A percentile compares a stretch with the other conserved stretches of the same genome.
phyloP scores from a whole-genome alignment of 495 filamentous ascomycete species.

The Tuber calosporum region DNA sequence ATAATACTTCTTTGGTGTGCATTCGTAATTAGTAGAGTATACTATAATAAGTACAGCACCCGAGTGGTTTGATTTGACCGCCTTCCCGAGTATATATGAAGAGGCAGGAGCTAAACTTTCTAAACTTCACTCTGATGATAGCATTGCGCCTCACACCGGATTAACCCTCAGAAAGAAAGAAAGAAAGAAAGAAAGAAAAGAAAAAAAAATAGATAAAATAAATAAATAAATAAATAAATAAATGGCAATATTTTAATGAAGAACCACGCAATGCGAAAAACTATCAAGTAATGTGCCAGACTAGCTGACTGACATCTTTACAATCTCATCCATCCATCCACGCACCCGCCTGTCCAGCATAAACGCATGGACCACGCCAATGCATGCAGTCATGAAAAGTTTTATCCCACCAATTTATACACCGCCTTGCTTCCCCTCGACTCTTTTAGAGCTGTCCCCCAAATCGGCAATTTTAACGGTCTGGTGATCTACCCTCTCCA shows the following conservation, averaged over 20 bases:
- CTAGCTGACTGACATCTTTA: background rate
- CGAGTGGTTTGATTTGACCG: background rate
- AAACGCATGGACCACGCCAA: background rate
- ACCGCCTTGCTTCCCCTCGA: background rate
- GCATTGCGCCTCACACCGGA: background rate
- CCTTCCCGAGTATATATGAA: background rate
- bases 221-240: background rate
- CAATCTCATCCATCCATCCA: background rate
- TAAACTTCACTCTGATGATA: background rate
- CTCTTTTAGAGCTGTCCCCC: conserved; percentile 10
- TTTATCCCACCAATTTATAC: background rate
- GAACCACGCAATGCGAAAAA: background rate
- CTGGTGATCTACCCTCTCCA: conserved; percentile 44
- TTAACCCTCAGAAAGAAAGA: background rate
- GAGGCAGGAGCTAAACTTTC: background rate
- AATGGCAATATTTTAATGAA: background rate
- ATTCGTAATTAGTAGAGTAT: background rate
- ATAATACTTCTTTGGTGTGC: background rate
- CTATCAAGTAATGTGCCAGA: background rate
- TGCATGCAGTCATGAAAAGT: background rate
- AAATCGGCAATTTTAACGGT: background rate
- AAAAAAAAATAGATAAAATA: background rate
- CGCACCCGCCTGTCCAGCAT: background rate
- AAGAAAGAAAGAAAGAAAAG: background rate
- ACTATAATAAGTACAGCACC: background rate